phyloP scores from a whole-genome alignment of 768 basidiomycete genomes.

The Tulasnella sp. region DNA sequence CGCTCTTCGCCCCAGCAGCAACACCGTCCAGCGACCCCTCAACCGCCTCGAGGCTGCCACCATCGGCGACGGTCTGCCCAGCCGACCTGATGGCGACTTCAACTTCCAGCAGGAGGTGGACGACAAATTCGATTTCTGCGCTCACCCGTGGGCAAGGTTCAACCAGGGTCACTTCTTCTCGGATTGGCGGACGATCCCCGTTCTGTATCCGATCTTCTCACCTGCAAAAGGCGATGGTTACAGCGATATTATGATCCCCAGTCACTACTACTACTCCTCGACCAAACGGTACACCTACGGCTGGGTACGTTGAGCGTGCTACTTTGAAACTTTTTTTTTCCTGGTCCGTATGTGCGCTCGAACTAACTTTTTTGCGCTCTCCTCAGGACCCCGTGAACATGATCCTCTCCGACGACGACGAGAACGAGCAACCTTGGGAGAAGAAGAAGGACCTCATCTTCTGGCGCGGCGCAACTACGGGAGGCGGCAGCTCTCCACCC shows the following conservation, averaged over 20 bases:
- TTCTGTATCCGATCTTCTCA: slow-evolving; percentile 90
- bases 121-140: slow-evolving; percentile 72
- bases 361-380: no score
- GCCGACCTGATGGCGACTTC: slow-evolving; percentile 48
- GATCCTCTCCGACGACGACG: slow-evolving; percentile 69
- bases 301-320: slow-evolving; percentile 44
- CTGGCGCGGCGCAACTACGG: slow-evolving; percentile 95
- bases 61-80: slow-evolving; percentile 31
- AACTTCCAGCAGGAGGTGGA: slow-evolving; percentile 59
- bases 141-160: slow-evolving; percentile 74
- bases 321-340: neutral
- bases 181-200: slow-evolving; percentile 86
- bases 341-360: no score
- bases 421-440: slow-evolving; percentile 86
- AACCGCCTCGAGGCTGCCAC: slow-evolving; percentile 34
- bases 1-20: slow-evolving; percentile 51
- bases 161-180: slow-evolving; percentile 95
- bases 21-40: slow-evolving; percentile 30
- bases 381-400: slow-evolving; percentile 60
- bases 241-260: slow-evolving; percentile 87
- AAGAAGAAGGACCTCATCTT: slow-evolving; percentile 82
- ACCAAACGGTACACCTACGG: slow-evolving; percentile 83
- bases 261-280: slow-evolving; percentile 90
- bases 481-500: slow-evolving; percentile 81
- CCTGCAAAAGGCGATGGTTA: slow-evolving; percentile 84